A percentile compares a stretch with the other conserved stretches of the same genome.
Evolutionary conservation across 1,284 basidiomycete species (phyloP).

Genomic region (Macrocybe sp.): DNA sequence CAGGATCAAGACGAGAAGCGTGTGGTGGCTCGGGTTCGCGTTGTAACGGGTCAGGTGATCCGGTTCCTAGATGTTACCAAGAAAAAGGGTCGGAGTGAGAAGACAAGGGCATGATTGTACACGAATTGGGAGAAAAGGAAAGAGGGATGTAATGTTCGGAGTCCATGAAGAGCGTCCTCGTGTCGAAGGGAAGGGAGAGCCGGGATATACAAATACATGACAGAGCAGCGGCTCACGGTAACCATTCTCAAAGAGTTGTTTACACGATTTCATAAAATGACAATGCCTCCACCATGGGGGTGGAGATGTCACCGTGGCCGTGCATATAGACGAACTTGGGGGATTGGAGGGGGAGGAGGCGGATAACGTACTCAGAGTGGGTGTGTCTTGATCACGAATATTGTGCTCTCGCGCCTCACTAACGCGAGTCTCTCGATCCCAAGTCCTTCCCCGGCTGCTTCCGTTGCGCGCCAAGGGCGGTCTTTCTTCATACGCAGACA

Average conservation of each 20-base stretch:
- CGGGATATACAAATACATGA: constrained; percentile 18
- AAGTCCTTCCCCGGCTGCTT: constrained; percentile 20
- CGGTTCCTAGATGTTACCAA: constrained; percentile 42
- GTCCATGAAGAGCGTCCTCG: constrained; percentile 55
- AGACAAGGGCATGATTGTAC: constrained; percentile 20
- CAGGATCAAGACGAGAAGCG: constrained; percentile 10
- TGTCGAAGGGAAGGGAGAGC: constrained; percentile 43
- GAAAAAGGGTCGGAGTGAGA: constrained; percentile 27
- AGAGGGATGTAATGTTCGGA: constrained; percentile 17
- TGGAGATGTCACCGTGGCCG: constrained; percentile 19
- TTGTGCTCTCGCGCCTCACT: constrained; percentile 27
- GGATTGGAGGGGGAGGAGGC: constrained; percentile 46
- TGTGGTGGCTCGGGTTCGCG: constrained; percentile 13
- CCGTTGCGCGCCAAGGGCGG: constrained; percentile 16
- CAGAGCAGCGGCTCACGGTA: constrained; percentile 37
- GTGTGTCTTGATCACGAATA: constrained; percentile 37
- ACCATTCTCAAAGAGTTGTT: constrained; percentile 40
- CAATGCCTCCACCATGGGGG: background rate
- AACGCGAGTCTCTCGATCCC: constrained; percentile 22
- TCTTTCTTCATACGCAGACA: constrained; percentile 18
- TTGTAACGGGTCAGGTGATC: constrained; percentile 33
- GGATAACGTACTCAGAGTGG: constrained; percentile 75
- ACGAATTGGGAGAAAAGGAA: constrained; percentile 23
- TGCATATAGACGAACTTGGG: constrained; percentile 22
- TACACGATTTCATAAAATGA: background rate